These are phyloP conservation scores for Scheffersomyces titani DNA, from an alignment of 1,139 yeast species.

Conservation along the genomic window DNA sequence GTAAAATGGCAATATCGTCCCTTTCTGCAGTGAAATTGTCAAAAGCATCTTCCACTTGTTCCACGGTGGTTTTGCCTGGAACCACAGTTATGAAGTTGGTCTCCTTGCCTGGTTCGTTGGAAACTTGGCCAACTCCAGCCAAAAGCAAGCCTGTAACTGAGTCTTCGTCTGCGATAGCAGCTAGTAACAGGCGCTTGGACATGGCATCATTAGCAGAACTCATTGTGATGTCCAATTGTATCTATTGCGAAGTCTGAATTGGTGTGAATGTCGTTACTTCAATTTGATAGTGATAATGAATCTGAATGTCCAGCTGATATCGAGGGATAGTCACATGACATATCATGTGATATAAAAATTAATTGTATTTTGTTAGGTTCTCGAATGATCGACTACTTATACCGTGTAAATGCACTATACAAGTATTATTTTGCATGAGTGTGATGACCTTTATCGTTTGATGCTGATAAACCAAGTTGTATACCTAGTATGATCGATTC, in stretches of 20 bases:
- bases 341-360: not conserved
- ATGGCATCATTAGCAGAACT: conserved; percentile 38
- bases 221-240: conserved; percentile 14
- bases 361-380: no score
- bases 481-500: no score
- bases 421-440: no score
- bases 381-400: no score
- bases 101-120: conserved; percentile 61
- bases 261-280: not conserved
- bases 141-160: conserved; percentile 93
- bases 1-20: conserved; percentile 87
- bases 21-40: conserved; percentile 72
- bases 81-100: conserved; percentile 82
- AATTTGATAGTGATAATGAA: not conserved
- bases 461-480: no score
- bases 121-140: conserved; percentile 94
- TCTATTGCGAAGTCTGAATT: not conserved
- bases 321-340: not conserved
- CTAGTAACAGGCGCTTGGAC: conserved; percentile 76
- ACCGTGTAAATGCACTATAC: no score
- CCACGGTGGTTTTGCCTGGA: conserved; percentile 76
- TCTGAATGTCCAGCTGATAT: not conserved
- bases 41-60: conserved; percentile 74
- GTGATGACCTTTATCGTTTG: no score
- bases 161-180: conserved; percentile 96